phyloP scores from a whole-genome alignment of 179 eudicot genomes.

The Nepenthes alata region DNA sequence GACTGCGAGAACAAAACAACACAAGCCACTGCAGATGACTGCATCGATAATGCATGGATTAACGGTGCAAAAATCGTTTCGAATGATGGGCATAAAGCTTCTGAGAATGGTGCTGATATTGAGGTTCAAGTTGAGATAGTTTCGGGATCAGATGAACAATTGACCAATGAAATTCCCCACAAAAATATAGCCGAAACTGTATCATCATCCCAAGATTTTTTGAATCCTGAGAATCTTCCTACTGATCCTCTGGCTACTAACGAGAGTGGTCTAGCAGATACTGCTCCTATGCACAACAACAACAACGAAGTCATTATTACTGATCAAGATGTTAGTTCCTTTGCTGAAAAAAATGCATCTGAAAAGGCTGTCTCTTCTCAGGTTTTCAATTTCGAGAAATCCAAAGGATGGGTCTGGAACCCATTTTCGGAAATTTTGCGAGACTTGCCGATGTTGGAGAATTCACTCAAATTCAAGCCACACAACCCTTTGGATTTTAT shows the following conservation, averaged over 20 bases:
- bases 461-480: slow-evolving; percentile 27
- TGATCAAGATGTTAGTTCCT: slow-evolving; percentile 15
- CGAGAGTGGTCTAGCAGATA: slow-evolving; percentile 13
- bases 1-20: background rate
- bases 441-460: slow-evolving; percentile 27
- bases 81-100: slow-evolving; percentile 11
- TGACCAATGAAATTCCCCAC: slow-evolving; percentile 15
- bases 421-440: slow-evolving; percentile 41
- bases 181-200: slow-evolving; percentile 6
- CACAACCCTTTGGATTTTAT: slow-evolving; percentile 22
- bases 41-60: background rate
- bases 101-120: slow-evolving; percentile 12
- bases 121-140: slow-evolving; percentile 21
- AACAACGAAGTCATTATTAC: slow-evolving; percentile 18
- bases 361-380: slow-evolving; percentile 13
- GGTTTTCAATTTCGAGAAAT: slow-evolving; percentile 18
- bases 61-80: slow-evolving; percentile 5
- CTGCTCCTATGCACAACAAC: slow-evolving; percentile 12
- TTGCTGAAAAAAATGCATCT: slow-evolving; percentile 11
- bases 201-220: slow-evolving; percentile 12
- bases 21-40: background rate
- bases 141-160: slow-evolving; percentile 15
- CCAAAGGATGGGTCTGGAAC: slow-evolving; percentile 47
- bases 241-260: slow-evolving; percentile 7
- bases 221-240: slow-evolving; percentile 5